phyloP scores from a whole-genome alignment of 768 basidiomycete species.

The Hysterangium stoloniferum region DNA sequence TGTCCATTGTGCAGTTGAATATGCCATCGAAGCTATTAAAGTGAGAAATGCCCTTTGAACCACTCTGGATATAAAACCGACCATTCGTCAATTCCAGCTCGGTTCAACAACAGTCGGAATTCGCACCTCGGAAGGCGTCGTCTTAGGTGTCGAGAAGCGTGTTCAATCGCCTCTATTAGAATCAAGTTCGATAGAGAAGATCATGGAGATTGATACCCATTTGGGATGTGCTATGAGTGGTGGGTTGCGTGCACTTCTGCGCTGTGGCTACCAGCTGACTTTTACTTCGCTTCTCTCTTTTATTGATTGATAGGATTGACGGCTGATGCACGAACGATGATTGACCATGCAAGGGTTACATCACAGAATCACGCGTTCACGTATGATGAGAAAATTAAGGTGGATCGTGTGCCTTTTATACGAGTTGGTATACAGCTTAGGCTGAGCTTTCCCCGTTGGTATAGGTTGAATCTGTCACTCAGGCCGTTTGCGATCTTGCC shows the following conservation, averaged over 20 bases:
- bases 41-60: slow-evolving; percentile 36
- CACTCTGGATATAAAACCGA: neutral
- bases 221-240: slow-evolving; percentile 98
- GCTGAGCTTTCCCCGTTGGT: neutral
- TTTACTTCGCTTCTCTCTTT: neutral
- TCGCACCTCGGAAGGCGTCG: slow-evolving; percentile 80
- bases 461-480: slow-evolving; percentile 77
- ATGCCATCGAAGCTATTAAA: slow-evolving; percentile 99
- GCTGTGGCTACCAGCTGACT: neutral
- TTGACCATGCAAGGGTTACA: slow-evolving; percentile 98
- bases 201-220: slow-evolving; percentile 98
- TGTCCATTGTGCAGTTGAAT: slow-evolving; percentile 68
- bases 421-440: no score
- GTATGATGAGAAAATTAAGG: slow-evolving; percentile 94
- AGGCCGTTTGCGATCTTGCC: slow-evolving; percentile 96
- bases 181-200: slow-evolving; percentile 95
- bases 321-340: slow-evolving; percentile 98
- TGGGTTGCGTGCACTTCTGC: slow-evolving; percentile 7
- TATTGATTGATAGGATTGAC: slow-evolving; percentile 44
- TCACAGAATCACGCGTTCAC: slow-evolving; percentile 93
- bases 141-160: slow-evolving; percentile 97
- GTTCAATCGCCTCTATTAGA: slow-evolving; percentile 95
- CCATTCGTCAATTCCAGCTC: slow-evolving; percentile 44
- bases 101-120: slow-evolving; percentile 98
- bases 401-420: no score